Evolutionary conservation across 176 grass and related monocot genomes (phyloP), one percentile per base, ranked within the genome.

Genomic region (Triticum urartu): DNA sequence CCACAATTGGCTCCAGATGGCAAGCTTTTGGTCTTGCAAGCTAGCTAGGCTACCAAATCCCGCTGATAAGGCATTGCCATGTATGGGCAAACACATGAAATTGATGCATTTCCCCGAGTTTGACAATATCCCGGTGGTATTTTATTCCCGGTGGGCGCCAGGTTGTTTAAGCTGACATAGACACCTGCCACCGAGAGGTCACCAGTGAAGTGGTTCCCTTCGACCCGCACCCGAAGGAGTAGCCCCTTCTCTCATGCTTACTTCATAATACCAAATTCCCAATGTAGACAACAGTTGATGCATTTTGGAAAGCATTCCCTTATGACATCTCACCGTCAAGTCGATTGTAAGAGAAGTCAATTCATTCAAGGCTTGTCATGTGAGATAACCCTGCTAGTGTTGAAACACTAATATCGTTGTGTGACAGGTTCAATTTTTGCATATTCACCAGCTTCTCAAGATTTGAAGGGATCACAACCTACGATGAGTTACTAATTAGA

Each of bases 281-380:
- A 26, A 85, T 64, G 58, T 87, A 99, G 2, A 87, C 90, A n/a
- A 61, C 42, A 12, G 75, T 28, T 10, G 88, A 86, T 76, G 86
- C 34, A 33, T 90, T 88, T 33, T 38, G 73, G 70, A 99, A 92
- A 78, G 76, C 92, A 3, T 63, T 93, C 36, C 92, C 87, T 35
- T n/a, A 82, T 1, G 97, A 92, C 85, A 99, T 83, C 9, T 60
- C 10, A 10, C 97, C 97, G 0, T 50, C 88, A 24, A 94, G 94
- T 71, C 66, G 84, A 75, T 99, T 99, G 68, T 93, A 92, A 66
- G 97, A 96, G 85, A 99, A 96, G 89, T 96, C 97, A 68, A 96
- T 87, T 4, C 45, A 80, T 14, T 92, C 94, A 11, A 99, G 77
- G 88, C 97, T 96, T 21, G 50, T 64, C 97, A 99, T 93, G 14